These are phyloP conservation scores for Fusarium protoensiforme DNA, from an alignment of 2,329 filamentous ascomycete species.

Conservation along the genomic window DNA sequence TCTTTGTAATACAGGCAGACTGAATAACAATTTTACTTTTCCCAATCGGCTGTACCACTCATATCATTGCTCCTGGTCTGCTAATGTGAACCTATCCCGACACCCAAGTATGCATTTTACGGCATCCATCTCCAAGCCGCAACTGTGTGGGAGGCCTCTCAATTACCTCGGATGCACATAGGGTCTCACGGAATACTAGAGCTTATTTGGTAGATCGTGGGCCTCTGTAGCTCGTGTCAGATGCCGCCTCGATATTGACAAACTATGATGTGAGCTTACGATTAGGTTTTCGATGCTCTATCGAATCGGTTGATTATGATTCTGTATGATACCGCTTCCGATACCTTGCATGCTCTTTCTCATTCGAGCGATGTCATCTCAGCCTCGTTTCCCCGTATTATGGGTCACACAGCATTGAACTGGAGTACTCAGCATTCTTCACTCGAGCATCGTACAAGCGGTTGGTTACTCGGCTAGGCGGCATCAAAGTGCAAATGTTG, in stretches of 20 bases:
- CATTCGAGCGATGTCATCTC: neutral
- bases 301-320: neutral
- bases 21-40: neutral
- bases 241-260: too few species aligned
- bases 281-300: neutral
- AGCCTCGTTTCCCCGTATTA: neutral
- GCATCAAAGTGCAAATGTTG: neutral
- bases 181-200: neutral
- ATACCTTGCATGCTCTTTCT: neutral
- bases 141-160: neutral
- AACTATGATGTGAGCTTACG: neutral
- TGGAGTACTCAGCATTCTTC: neutral
- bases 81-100: neutral
- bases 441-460: neutral
- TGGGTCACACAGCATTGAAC: neutral
- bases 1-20: neutral
- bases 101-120: too few species aligned
- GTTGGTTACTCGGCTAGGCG: neutral
- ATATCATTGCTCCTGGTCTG: neutral
- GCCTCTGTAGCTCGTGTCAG: neutral
- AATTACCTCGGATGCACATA: neutral
- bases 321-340: neutral
- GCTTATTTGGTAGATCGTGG: neutral
- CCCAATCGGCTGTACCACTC: neutral
- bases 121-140: neutral